A percentile compares a stretch with the other conserved stretches of the same genome.
Conservation (phyloP, 108 stramenopile species). For the Bacterosira constricta region DNA sequence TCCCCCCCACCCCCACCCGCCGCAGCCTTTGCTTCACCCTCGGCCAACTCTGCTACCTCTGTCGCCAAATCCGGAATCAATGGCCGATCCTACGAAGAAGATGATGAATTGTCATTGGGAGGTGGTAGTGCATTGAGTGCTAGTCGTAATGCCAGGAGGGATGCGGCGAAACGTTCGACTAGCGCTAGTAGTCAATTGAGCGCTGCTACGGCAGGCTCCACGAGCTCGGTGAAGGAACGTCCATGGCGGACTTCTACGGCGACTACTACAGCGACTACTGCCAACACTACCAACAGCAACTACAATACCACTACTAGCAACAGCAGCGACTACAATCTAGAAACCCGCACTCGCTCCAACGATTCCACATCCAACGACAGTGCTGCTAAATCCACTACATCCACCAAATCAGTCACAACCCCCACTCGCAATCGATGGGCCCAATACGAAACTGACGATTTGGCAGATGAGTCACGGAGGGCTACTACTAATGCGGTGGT, state of each 20-base stretch:
- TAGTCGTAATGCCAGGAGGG: background rate
- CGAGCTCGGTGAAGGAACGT: conserved; percentile 10
- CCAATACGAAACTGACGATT: conserved; percentile 32
- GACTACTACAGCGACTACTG: background rate
- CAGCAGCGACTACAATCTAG: background rate
- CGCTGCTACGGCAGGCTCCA: background rate
- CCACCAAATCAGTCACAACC: background rate
- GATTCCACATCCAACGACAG: background rate
- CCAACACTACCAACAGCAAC: background rate
- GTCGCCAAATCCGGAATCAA: conserved; percentile 33
- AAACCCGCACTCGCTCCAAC: background rate
- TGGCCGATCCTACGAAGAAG: conserved; percentile 8
- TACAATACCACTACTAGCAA: background rate
- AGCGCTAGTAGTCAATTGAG: background rate
- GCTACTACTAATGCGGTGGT: conserved; percentile 46
- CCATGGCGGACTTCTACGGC: conserved; percentile 14
- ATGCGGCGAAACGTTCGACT: background rate
- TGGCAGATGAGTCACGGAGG: conserved; percentile 31
- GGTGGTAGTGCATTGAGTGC: too few species aligned
- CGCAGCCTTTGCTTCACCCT: background rate
- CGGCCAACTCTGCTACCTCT: background rate
- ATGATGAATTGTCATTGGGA: background rate
- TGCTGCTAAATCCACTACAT: background rate
- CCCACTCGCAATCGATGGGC: conserved; percentile 36
- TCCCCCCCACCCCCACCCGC: background rate